Conservation (phyloP, 1,139 yeast genomes). For the Candida sojae region DNA sequence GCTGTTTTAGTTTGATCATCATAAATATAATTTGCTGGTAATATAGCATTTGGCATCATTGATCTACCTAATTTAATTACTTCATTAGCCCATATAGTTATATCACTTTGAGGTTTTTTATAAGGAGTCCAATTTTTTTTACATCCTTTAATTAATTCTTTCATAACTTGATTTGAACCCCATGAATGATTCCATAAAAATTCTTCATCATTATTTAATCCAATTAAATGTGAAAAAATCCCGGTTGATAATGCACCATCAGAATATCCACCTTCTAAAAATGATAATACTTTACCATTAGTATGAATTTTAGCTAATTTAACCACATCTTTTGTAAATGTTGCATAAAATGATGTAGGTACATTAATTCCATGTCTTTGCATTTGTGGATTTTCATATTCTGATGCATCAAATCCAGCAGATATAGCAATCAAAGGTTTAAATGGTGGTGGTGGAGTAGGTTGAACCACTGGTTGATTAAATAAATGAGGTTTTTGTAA, state of each 20-base stretch:
- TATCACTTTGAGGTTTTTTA: constrained; percentile 46
- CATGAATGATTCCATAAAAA: constrained; percentile 62
- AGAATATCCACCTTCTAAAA: constrained; percentile 86
- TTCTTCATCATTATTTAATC: constrained; percentile 48
- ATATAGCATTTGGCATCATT: constrained; percentile 62
- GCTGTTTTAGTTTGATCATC: constrained; percentile 22
- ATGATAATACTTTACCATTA: constrained; percentile 64
- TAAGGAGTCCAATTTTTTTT: constrained; percentile 65
- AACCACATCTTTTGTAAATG: constrained; percentile 72
- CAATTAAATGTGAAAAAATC: constrained; percentile 74
- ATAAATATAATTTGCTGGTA: constrained; percentile 43
- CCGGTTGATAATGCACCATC: constrained; percentile 85
- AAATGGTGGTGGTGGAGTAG: constrained; percentile 52
- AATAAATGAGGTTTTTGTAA: constrained; percentile 32
- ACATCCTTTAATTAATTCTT: constrained; percentile 70
- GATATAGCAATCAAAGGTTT: constrained; percentile 73
- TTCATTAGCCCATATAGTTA: constrained; percentile 67
- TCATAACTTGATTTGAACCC: constrained; percentile 65
- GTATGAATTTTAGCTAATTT: constrained; percentile 63
- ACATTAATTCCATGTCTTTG: constrained; percentile 84
- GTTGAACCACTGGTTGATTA: constrained; percentile 24
- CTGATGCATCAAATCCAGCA: constrained; percentile 91
- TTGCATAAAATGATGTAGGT: constrained; percentile 78
- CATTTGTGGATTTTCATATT: constrained; percentile 79
- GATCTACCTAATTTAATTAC: constrained; percentile 68